phyloP scores from a whole-genome alignment of 257 asterid species.

The Solanum paucissectum region DNA sequence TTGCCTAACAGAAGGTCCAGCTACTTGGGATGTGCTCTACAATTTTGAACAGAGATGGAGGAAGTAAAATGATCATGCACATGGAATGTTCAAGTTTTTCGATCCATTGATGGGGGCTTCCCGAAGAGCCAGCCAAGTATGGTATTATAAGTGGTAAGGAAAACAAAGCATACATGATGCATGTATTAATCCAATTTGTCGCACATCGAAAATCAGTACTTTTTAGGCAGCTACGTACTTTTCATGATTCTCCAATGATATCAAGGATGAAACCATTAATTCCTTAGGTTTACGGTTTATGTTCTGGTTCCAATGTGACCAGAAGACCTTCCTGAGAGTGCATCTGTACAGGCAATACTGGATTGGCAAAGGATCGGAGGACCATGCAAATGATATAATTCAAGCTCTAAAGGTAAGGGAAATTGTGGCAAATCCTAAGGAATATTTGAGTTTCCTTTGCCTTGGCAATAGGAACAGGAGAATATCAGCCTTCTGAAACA shows the following conservation, averaged over 20 bases:
- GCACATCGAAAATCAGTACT: constrained; percentile 5
- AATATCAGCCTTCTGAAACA: neutral
- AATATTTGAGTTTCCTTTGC: constrained; percentile 3
- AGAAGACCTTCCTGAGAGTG: constrained; percentile 3
- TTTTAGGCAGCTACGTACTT: neutral
- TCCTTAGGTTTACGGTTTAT: neutral
- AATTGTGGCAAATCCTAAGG: neutral
- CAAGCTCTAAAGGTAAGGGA: neutral
- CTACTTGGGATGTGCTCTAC: neutral
- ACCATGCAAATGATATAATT: neutral
- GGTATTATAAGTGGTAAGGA: constrained; percentile 1
- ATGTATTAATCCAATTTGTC: neutral
- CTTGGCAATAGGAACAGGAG: constrained; percentile 4
- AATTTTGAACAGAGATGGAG: neutral
- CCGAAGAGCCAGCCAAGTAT: neutral
- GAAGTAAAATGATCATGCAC: neutral
- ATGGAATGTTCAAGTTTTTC: constrained; percentile 4
- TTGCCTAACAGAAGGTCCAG: neutral
- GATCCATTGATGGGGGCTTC: constrained; percentile 4
- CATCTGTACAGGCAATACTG: neutral
- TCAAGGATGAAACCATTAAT: neutral
- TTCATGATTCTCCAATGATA: neutral
- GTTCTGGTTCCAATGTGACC: constrained; percentile 9
- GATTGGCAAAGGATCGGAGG: neutral
- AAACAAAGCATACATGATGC: constrained; percentile 4